These are phyloP conservation scores for Mycena amicta DNA, from an alignment of 768 basidiomycete species.

Conservation along the genomic window DNA sequence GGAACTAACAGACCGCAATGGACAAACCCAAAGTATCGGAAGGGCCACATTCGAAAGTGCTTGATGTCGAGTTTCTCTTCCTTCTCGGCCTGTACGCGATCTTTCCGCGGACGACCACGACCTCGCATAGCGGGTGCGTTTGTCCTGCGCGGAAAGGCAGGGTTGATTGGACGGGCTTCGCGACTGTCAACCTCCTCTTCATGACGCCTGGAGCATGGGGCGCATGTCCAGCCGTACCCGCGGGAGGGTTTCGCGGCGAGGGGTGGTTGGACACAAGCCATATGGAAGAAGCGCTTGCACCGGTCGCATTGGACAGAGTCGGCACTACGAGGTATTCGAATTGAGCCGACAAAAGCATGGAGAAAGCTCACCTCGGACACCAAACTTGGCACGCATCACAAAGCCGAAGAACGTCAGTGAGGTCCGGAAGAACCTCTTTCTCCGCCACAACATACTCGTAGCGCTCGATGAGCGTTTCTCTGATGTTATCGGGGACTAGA, in stretches of 20 bases:
- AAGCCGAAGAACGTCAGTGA: conserved; percentile 82
- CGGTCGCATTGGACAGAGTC: conserved; percentile 89
- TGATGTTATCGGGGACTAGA: conserved; percentile 80
- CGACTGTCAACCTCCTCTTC: conserved; percentile 85
- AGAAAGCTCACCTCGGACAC: conserved; percentile 82
- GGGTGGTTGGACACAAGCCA: conserved; percentile 92
- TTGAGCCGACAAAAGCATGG: not conserved
- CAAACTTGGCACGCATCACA: conserved; percentile 87
- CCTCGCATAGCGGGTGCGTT: conserved; percentile 75
- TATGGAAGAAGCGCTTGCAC: conserved; percentile 94
- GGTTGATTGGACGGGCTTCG: conserved; percentile 54
- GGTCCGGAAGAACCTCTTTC: conserved; percentile 88
- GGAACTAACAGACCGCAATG: conserved; percentile 2
- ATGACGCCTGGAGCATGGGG: conserved; percentile 85
- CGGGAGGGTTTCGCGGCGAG: conserved; percentile 88
- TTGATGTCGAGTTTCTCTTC: conserved; percentile 79
- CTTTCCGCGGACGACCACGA: conserved; percentile 78
- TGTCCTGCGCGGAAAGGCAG: conserved; percentile 56
- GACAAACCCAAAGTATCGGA: conserved; percentile 91
- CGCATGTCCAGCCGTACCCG: conserved; percentile 97
- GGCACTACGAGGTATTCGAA: conserved; percentile 46
- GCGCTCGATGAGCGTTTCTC: conserved; percentile 71
- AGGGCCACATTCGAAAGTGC: conserved; percentile 91
- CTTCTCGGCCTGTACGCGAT: conserved; percentile 68
- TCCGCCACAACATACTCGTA: conserved; percentile 97